These are phyloP conservation scores for Aspergillus piperis DNA, from an alignment of 2,329 filamentous ascomycete genomes.

Conservation along the genomic window DNA sequence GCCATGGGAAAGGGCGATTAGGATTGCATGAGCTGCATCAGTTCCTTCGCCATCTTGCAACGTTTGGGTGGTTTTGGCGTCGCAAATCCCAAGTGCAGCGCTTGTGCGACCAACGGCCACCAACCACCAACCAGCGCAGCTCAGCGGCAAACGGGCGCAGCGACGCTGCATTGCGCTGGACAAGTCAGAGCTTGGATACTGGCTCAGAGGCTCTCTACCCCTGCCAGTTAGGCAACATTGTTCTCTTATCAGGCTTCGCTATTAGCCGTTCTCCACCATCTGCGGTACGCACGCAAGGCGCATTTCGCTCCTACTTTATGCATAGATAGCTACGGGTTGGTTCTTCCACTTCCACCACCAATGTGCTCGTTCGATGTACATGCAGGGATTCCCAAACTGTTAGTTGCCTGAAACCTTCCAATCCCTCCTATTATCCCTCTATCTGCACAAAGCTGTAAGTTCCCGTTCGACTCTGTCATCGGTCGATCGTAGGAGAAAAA, in stretches of 20 bases:
- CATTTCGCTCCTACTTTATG: not conserved
- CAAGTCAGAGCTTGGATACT: constrained; percentile 19
- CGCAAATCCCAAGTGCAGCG: constrained; percentile 3
- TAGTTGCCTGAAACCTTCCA: not conserved
- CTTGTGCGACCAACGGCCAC: constrained; percentile 15
- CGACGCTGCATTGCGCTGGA: constrained; percentile 20
- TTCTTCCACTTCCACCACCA: not conserved
- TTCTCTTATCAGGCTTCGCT: not conserved
- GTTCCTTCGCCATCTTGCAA: too few species aligned
- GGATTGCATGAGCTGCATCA: too few species aligned
- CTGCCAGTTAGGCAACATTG: constrained; percentile 8
- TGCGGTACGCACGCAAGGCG: not conserved
- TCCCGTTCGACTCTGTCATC: not conserved
- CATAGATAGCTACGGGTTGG: not conserved
- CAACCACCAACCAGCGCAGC: constrained; percentile 1
- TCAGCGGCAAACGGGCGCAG: constrained; percentile 12
- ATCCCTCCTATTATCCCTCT: not conserved
- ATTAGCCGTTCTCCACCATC: not conserved
- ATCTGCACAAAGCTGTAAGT: not conserved
- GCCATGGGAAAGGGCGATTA: not conserved
- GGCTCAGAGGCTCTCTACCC: not conserved
- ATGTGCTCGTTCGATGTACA: not conserved
- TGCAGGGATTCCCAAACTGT: not conserved
- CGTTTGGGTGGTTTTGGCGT: not conserved
- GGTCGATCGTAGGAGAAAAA: not conserved